Base-by-base conservation (phyloP, 2,329 filamentous ascomycete species). In the Didymella exigua region DNA sequence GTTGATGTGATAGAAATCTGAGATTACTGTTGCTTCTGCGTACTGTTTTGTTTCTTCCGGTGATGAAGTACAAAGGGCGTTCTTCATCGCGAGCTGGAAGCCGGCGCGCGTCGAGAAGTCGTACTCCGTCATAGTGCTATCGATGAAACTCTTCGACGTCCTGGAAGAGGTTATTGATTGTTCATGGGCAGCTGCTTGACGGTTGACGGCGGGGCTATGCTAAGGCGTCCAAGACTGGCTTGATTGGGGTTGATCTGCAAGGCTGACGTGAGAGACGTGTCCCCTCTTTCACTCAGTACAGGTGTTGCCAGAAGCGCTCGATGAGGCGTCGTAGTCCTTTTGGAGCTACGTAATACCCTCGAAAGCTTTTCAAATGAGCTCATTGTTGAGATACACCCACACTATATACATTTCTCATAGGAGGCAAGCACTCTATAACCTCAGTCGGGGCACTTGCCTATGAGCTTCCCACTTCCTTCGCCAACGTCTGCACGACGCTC, bases 401-500 rank as follows among this genome's bases (percentile, higher is more conserved):
- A 8, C 13, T n/a, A 16, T 7, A 16, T 8, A n/a, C 1, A 33
- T n/a, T 5, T 26, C 24, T 26, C 24, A 26, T 26, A 5, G 5
- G 5, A 26, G 24, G 9, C 24, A 26, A 26, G 9, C 24, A 26
- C 9, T 9, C 24, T 5, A 9, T 9, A 5, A 26, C 24, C 24
- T 26, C 9, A 9, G 24, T 9, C 24, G 9, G 24, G 9, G 29
- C 2, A 19, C 33, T 5, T 3, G 13, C 7, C n/a, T 42, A 49
- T 13, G 23, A 42, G 3, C 29, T 36, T n/a, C n/a, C 19, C 16
- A 53, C 43, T 36, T 53, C 49, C 52, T 29, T 44, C 3, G 27
- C 48, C 29, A 54, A 47, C 21, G 23, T 41, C 51, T 56, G 36
- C 11, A 66, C 58, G 11, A 52, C 52, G n/a, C 29, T 49, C 50